Conservation (phyloP, 176 grass and related monocot species). For the Triticum monococcum region DNA sequence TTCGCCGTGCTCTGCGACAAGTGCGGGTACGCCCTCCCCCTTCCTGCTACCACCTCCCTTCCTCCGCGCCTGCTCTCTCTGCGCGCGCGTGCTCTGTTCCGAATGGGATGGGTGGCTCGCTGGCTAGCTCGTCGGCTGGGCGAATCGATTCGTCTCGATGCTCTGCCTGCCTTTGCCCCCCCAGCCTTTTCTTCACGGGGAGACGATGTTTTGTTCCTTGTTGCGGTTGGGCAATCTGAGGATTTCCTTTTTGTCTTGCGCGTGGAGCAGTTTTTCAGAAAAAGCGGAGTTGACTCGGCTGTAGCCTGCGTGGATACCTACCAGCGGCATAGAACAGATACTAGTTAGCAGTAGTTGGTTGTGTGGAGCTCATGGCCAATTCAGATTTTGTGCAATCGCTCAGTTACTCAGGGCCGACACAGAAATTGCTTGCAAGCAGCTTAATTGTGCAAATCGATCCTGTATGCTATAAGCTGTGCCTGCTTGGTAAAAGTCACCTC, state of each 20-base stretch:
- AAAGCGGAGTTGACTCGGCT: slow-evolving; percentile 30
- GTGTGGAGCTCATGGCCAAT: neutral
- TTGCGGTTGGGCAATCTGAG: neutral
- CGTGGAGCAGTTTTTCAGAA: neutral
- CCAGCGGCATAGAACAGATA: neutral
- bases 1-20: slow-evolving; percentile 87
- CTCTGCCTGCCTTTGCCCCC: neutral
- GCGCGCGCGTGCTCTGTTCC: neutral
- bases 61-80: neutral
- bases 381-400: neutral
- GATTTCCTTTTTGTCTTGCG: neutral
- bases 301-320: neutral
- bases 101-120: neutral
- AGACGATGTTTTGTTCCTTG: neutral
- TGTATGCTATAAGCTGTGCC: neutral
- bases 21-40: slow-evolving; percentile 64
- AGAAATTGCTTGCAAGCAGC: neutral
- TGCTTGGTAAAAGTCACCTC: neutral
- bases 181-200: neutral
- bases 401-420: neutral
- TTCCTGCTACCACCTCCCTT: neutral
- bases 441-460: neutral
- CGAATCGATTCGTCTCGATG: slow-evolving; percentile 1
- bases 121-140: neutral
- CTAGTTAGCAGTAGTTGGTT: neutral